Percentiles rank a stretch among this genome's conserved stretches.
phyloP scores from a whole-genome alignment of 192 early-diverging fungal species.

The Cetraspora pellucida region DNA sequence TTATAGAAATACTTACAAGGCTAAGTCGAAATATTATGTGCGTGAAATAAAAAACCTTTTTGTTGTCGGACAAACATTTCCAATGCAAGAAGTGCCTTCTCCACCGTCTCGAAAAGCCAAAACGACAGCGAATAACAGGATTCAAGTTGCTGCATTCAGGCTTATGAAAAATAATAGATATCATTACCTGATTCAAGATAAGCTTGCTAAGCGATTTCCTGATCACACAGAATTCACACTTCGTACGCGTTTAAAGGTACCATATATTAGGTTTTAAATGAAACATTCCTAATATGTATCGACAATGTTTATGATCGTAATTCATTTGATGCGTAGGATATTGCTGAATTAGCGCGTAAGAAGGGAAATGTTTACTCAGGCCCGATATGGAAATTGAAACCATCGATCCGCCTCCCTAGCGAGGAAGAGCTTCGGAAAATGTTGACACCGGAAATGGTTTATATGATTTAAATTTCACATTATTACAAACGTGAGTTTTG shows the following conservation, averaged over 20 bases:
- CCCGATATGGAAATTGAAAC: conserved; percentile 92
- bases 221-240: conserved; percentile 85
- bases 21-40: conserved; percentile 82
- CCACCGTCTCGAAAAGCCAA: conserved; percentile 94
- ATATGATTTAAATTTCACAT: background rate
- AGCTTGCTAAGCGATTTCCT: conserved; percentile 80
- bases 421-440: conserved; percentile 92
- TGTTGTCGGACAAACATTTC: conserved; percentile 91
- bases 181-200: conserved; percentile 72
- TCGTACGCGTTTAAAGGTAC: conserved; percentile 69
- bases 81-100: conserved; percentile 90
- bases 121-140: conserved; percentile 78
- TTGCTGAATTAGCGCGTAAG: conserved; percentile 91
- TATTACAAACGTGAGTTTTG: background rate
- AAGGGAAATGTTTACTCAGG: conserved; percentile 68
- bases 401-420: conserved; percentile 63
- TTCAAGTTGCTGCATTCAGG: conserved; percentile 88
- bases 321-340: conserved; percentile 63
- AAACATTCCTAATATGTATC: background rate
- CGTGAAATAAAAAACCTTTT: conserved; percentile 83
- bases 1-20: conserved; percentile 67
- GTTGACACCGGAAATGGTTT: conserved; percentile 91
- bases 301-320: background rate
- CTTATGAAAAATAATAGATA: conserved; percentile 83
- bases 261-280: background rate